Conservation (phyloP, 768 basidiomycete species). For the Guyanaporus albipodus region DNA sequence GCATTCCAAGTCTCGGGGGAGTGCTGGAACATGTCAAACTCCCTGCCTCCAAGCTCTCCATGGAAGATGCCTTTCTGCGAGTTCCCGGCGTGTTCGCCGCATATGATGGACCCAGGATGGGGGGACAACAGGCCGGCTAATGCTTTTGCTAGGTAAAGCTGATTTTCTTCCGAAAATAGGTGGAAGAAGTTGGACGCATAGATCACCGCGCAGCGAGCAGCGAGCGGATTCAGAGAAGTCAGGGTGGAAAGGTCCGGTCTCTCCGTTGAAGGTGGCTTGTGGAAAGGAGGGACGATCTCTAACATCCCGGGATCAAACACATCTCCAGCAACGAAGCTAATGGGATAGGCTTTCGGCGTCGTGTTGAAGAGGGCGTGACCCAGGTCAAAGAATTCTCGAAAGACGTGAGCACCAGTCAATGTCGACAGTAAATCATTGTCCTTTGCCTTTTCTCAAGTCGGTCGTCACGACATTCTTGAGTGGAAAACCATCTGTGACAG, state of each 20-base stretch:
- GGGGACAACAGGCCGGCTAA: slow-evolving; percentile 29
- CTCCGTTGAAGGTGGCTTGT: slow-evolving; percentile 19
- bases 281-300: slow-evolving; percentile 29
- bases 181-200: slow-evolving; percentile 49
- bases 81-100: slow-evolving; percentile 25
- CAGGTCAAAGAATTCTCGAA: slow-evolving; percentile 50
- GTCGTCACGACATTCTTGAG: slow-evolving; percentile 34
- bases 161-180: slow-evolving; percentile 30
- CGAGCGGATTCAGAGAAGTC: slow-evolving; percentile 44
- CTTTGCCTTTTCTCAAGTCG: slow-evolving; percentile 36
- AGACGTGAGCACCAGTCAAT: neutral
- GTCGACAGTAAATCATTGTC: neutral
- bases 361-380: slow-evolving; percentile 61
- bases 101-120: slow-evolving; percentile 30
- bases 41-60: neutral
- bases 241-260: slow-evolving; percentile 32
- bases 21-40: slow-evolving; percentile 28
- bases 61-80: neutral
- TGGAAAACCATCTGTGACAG: slow-evolving; percentile 41
- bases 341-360: slow-evolving; percentile 47
- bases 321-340: slow-evolving; percentile 53
- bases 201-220: slow-evolving; percentile 47
- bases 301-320: slow-evolving; percentile 46
- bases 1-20: slow-evolving; percentile 33
- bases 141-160: slow-evolving; percentile 25